Evolutionary conservation across 345 rosid genomes (phyloP), one percentile per base, ranked within the genome.

Genomic region (Syzygium oleosum): DNA sequence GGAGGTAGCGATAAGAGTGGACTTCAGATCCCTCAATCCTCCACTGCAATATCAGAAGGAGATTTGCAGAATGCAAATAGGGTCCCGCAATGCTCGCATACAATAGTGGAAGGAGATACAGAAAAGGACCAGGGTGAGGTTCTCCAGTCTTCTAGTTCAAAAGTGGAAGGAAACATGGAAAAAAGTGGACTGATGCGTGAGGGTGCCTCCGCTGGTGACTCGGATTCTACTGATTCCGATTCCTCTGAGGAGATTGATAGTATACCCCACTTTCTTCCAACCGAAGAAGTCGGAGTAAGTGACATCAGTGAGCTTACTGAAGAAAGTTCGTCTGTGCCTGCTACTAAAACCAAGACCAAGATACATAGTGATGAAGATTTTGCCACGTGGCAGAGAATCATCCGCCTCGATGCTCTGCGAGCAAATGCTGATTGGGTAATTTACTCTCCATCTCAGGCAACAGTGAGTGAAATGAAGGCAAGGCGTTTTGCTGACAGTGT

Each of bases 401-500:
- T 97, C 87, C 96, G 95, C 54, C 96, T 95, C 56, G 99, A 97
- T 91, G 99, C 99, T 15, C 90, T 97, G 90, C 93, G 99, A 87
- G 97, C 98, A 63, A 95, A 95, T 92, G 90, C 90, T 29, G 99
- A 97, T 52, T 97, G 99, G 98, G 89, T 92, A 23, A 65, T 85
- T 87, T 94, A 94, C 90, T 94, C 98, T 27, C 95, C 97, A 12
- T 88, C 95, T 84, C 99, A 94, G 92, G 97, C 97, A 87, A 80
- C 91, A 27, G 91, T 95, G 31, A 92, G 95, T 22, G 94, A 92
- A 89, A 88, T 88, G 53, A 91, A 90, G 88, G 98, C 99, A 78
- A 90, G 85, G 11, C 88, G 83, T 51, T 88, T 92, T 34, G 99
- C 99, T 87, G 94, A 90, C 87, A 89, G 78, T 88, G 96, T 96